Evolutionary conservation across 139 green algal genomes (phyloP), one percentile per base, ranked within the genome.

Genomic region (Asterochloris erici): DNA sequence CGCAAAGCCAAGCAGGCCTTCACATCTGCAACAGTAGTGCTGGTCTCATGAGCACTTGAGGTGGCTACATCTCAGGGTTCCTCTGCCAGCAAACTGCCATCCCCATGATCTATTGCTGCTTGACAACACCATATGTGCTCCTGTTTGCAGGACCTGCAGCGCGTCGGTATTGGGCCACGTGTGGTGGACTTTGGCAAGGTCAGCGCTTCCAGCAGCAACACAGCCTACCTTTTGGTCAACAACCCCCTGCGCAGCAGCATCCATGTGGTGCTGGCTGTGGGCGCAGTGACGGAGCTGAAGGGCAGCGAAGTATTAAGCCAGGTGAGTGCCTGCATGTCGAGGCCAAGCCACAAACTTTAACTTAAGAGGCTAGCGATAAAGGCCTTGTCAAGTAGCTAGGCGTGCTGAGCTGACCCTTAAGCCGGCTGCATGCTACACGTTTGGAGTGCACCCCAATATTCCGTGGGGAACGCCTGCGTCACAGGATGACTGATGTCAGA

Each of bases 181-280:
- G 23, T 77, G 27, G 24, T 94, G 60, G 87, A 92, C 83, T 92
- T 92, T 84, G 89, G 89, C 80, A 89, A 83, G 62, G 75, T 89
- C 60, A 89, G 74, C 23, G 80, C 69, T 9, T 79, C 79, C 47
- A 73, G 77, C 79, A 73, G 68, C 70, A 86, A 86, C 73, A 85
- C 63, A 0, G 84, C 85, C 27, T 79, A 91, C 83, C 79, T 95
- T 38, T 73, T 91, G 27, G 81, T 96, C 0, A 87, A 86, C 74
- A 96, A 96, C 88, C 74, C 87, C 60, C 84, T 94, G 47, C 62
- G 79, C 13, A n/a, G 27, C 13, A 60, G 76, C 29, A 85, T 96
- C 21, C 89, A 94, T 54, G 85, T 96, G 17, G 87, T 92, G 24
- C 83, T 95, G 70, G 87, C 93, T 77, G 71, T 88, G 19, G 82